Evolutionary conservation across 2,329 filamentous ascomycete species (phyloP).

Genomic region (Xylariaceae sp.): DNA sequence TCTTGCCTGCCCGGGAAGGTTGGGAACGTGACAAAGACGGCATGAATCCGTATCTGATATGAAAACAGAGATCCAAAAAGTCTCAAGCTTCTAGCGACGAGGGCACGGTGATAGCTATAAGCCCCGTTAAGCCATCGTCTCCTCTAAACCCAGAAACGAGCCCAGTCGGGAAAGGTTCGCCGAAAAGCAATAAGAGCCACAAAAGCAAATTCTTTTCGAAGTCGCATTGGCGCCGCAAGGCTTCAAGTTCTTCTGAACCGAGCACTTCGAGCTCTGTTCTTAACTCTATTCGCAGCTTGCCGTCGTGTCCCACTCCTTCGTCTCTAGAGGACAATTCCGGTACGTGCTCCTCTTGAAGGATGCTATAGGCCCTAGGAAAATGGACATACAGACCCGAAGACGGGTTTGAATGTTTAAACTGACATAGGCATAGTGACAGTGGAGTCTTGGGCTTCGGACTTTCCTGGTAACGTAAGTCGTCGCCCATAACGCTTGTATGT

Average conservation of each 20-base stretch:
- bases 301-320: constrained; percentile 25
- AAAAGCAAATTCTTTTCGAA: constrained; percentile 39
- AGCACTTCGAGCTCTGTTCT: constrained; percentile 42
- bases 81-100: not conserved
- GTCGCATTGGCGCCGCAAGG: constrained; percentile 40
- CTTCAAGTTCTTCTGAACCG: constrained; percentile 37
- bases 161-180: constrained; percentile 15
- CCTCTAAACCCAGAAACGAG: not conserved
- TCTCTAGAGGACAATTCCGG: constrained; percentile 2
- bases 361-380: not conserved
- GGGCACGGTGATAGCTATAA: not conserved
- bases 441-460: constrained; percentile 15
- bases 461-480: constrained; percentile 35
- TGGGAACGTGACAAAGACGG: too few relatives aligned
- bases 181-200: constrained; percentile 34
- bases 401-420: not conserved
- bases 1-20: not conserved
- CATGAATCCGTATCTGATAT: not conserved
- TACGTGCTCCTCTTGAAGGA: not conserved
- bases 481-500: not conserved
- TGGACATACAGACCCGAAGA: not conserved
- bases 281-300: constrained; percentile 38
- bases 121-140: not conserved
- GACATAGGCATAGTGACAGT: constrained; percentile 6
- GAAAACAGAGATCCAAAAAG: constrained; percentile 7